These are phyloP conservation scores for Petunia secreta DNA, from an alignment of 257 asterid species.

Conservation along the genomic window DNA sequence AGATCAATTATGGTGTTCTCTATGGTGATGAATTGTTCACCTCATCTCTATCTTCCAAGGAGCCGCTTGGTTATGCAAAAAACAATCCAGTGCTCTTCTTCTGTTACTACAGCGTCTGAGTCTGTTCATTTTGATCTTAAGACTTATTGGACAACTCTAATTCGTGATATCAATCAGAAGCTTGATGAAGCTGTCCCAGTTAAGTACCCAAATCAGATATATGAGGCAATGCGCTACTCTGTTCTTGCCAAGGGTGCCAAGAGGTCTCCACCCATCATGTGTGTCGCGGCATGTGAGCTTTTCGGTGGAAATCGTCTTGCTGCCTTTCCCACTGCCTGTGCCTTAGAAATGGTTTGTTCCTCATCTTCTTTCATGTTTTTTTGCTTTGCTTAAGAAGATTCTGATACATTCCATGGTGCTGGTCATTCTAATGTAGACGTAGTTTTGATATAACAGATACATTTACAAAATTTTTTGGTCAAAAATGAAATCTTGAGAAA, in stretches of 20 bases:
- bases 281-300: conserved; percentile 92
- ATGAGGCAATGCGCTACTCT: conserved; percentile 95
- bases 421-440: no score
- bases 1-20: conserved; percentile 33
- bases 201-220: conserved; percentile 85
- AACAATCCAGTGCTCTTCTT: conserved; percentile 49
- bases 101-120: conserved; percentile 31
- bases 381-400: neutral
- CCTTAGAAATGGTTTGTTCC: conserved; percentile 82
- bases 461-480: no score
- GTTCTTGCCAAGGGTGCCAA: conserved; percentile 86
- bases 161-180: conserved; percentile 73
- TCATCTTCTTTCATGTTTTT: neutral
- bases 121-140: conserved; percentile 66
- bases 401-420: no score
- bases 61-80: conserved; percentile 42
- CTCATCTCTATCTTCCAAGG: conserved; percentile 31
- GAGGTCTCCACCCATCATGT: conserved; percentile 95
- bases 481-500: no score
- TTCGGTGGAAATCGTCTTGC: conserved; percentile 80
- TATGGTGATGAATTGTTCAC: conserved; percentile 27
- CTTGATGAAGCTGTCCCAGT: conserved; percentile 86
- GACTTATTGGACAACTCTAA: conserved; percentile 80
- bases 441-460: no score
- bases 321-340: conserved; percentile 99